These are phyloP conservation scores for Fusarium begoniae DNA, from an alignment of 2,329 filamentous ascomycete genomes.

Conservation along the genomic window DNA sequence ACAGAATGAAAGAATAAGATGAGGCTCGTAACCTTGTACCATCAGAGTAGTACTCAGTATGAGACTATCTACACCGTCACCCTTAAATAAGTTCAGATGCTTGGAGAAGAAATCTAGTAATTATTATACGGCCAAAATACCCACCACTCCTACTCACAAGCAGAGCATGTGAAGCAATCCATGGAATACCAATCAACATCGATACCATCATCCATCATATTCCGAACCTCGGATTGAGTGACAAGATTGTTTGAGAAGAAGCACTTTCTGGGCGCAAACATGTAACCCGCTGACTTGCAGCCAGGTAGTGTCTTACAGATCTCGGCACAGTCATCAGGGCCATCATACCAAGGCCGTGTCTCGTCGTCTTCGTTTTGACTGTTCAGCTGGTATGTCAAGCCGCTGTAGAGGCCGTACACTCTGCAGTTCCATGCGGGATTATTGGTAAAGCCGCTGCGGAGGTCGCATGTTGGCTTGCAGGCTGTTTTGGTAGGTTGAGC, in stretches of 20 bases:
- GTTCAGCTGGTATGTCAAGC: not conserved
- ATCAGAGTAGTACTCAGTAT: not conserved
- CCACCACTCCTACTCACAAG: not conserved
- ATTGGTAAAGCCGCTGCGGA: fast-evolving
- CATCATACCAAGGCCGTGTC: not conserved
- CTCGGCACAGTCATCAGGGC: not conserved
- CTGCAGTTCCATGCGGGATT: not conserved
- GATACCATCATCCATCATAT: not conserved
- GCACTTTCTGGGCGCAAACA: not conserved
- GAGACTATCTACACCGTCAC: fast-evolving
- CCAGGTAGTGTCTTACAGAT: not conserved
- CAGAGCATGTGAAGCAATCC: not conserved
- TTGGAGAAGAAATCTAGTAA: fast-evolving
- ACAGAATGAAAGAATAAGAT: not conserved
- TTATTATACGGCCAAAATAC: not conserved
- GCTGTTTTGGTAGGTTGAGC: not conserved
- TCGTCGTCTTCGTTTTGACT: not conserved
- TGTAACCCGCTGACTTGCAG: not conserved
- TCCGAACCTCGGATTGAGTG: not conserved
- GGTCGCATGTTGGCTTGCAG: not conserved
- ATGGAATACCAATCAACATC: not conserved
- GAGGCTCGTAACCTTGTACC: not conserved
- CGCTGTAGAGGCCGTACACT: not conserved
- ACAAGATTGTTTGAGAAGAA: not conserved
- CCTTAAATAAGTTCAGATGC: fast-evolving